Percentiles rank a stretch among this genome's conserved stretches.
Evolutionary conservation across 2,329 filamentous ascomycete genomes (phyloP).

Genomic region (Hypoxylon sp.): DNA sequence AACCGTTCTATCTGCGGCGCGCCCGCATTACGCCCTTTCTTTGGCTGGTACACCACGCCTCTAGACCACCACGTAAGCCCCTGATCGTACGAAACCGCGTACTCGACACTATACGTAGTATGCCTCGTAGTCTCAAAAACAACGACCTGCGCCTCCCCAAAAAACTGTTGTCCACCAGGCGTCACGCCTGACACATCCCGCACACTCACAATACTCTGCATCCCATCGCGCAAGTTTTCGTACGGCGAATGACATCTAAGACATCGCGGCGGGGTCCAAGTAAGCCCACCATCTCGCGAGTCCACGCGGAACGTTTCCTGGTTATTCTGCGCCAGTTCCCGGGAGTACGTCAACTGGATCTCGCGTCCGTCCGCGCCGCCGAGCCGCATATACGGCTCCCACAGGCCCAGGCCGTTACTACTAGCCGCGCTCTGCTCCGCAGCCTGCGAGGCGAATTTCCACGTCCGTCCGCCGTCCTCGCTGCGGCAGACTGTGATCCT

Average conservation of each 20-base stretch:
- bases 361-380: conserved; percentile 53
- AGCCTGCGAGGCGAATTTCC: conserved; percentile 62
- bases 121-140: conserved; percentile 63
- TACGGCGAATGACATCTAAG: conserved; percentile 56
- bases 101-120: conserved; percentile 61
- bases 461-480: conserved; percentile 60
- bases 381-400: conserved; percentile 66
- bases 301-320: conserved; percentile 66
- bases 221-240: conserved; percentile 60
- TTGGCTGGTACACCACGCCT: conserved; percentile 60
- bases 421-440: conserved; percentile 59
- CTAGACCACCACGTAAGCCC: conserved; percentile 59
- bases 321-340: conserved; percentile 62
- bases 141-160: conserved; percentile 58
- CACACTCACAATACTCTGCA: conserved; percentile 60
- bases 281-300: conserved; percentile 60
- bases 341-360: conserved; percentile 63
- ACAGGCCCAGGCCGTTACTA: conserved; percentile 61
- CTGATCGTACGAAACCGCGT: conserved; percentile 62
- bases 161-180: conserved; percentile 49
- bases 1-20: conserved; percentile 62
- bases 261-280: conserved; percentile 60
- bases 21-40: conserved; percentile 59
- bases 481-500: conserved; percentile 67
- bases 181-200: conserved; percentile 47